These are phyloP conservation scores for Trichosanthes cucumerina DNA, from an alignment of 306 rosid species.

Conservation along the genomic window DNA sequence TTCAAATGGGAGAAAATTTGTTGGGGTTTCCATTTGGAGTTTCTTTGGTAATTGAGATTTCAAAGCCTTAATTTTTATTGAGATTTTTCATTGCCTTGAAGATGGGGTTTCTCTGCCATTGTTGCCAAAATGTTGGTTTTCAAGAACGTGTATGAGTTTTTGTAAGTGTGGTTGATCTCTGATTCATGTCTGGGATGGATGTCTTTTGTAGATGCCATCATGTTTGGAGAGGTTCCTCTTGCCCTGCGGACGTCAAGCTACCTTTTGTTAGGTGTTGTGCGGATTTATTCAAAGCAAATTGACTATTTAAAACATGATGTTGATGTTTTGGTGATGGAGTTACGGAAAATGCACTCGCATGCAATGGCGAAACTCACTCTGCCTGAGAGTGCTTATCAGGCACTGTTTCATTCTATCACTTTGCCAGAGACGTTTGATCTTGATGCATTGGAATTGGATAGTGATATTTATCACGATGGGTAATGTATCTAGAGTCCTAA, in stretches of 20 bases:
- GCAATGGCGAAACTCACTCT: conserved; percentile 33
- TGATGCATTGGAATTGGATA: conserved; percentile 40
- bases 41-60: neutral
- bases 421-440: conserved; percentile 58
- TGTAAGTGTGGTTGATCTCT: neutral
- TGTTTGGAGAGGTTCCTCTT: conserved; percentile 86
- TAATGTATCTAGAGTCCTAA: conserved; percentile 12
- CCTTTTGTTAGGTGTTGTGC: conserved; percentile 73
- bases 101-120: neutral
- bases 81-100: neutral
- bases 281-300: conserved; percentile 81
- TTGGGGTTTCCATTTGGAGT: neutral
- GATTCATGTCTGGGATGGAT: neutral
- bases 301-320: conserved; percentile 56
- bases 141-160: neutral
- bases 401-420: conserved; percentile 57
- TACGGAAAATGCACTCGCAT: conserved; percentile 24
- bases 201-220: conserved; percentile 45
- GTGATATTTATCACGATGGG: conserved; percentile 23
- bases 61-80: neutral
- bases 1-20: neutral
- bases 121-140: neutral
- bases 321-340: conserved; percentile 20
- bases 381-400: conserved; percentile 64
- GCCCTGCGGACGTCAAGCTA: conserved; percentile 80